A percentile compares a stretch with the other conserved stretches of the same genome.
These are phyloP conservation scores for Stropharia rugosoannulata DNA, from an alignment of 768 basidiomycete species.

Conservation along the genomic window DNA sequence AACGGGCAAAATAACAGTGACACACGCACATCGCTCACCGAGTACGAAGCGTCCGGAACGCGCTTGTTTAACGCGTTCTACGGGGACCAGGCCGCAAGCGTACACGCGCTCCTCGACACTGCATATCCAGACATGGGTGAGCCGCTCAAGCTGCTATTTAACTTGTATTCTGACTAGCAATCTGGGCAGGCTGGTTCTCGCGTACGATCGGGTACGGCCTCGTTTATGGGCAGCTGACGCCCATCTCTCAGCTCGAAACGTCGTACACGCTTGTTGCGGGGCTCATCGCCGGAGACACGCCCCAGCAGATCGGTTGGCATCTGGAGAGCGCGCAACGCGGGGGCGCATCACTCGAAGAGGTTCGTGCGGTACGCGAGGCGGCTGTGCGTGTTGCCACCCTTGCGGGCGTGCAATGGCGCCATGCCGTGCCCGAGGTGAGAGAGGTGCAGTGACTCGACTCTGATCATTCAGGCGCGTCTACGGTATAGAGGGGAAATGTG, in stretches of 20 bases:
- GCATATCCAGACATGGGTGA: conserved; percentile 67
- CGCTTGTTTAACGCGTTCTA: conserved; percentile 49
- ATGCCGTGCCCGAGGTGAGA: too few species aligned
- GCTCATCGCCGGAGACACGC: too few species aligned
- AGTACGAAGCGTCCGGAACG: conserved; percentile 41
- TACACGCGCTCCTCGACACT: conserved; percentile 45
- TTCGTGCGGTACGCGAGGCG: too few species aligned
- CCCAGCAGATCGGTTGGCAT: too few species aligned
- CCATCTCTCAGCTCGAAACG: conserved; percentile 51
- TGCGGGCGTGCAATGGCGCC: too few species aligned
- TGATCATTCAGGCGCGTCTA: too few species aligned
- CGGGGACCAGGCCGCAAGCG: conserved; percentile 49
- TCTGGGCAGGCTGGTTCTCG: conserved; percentile 48
- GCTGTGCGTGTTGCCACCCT: too few species aligned
- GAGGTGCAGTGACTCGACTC: too few species aligned
- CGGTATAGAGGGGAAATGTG: too few species aligned
- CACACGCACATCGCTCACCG: conserved; percentile 37
- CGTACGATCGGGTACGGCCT: conserved; percentile 56
- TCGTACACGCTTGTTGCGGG: conserved; percentile 21
- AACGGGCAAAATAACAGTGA: conserved; percentile 29
- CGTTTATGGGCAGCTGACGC: conserved; percentile 47
- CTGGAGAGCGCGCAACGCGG: too few species aligned
- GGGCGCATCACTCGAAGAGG: too few species aligned
- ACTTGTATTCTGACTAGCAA: not conserved
- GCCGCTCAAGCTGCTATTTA: conserved; percentile 11